These are phyloP conservation scores for Beauveria brongniartii DNA, from an alignment of 2,329 filamentous ascomycete species.

Conservation along the genomic window DNA sequence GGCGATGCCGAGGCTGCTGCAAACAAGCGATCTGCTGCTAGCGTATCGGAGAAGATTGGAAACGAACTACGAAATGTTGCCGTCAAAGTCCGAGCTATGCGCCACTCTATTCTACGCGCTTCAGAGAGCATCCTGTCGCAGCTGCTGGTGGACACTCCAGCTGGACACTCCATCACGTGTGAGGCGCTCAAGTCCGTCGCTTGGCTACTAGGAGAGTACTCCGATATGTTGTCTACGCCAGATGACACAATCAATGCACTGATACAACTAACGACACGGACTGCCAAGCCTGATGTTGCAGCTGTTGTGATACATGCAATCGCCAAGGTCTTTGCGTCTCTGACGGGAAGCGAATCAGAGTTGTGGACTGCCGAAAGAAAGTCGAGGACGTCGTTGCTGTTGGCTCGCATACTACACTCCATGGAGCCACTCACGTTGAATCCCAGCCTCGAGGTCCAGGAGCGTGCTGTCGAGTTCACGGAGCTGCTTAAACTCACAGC, in stretches of 20 bases:
- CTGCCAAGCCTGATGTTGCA: conserved; percentile 57
- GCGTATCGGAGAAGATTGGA: conserved; percentile 64
- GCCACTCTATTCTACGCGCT: conserved; percentile 71
- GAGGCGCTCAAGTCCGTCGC: conserved; percentile 67
- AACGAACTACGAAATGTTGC: conserved; percentile 82
- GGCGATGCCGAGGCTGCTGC: conserved; percentile 25
- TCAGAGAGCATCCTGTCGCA: conserved; percentile 67
- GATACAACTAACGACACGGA: conserved; percentile 54
- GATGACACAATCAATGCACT: conserved; percentile 67
- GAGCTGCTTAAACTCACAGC: conserved; percentile 81
- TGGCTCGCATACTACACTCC: conserved; percentile 74
- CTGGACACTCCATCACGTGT: conserved; percentile 48
- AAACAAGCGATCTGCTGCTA: conserved; percentile 17
- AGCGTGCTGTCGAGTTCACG: conserved; percentile 84
- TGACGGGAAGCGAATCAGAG: conserved; percentile 56
- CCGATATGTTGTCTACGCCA: conserved; percentile 59
- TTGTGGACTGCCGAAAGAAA: conserved; percentile 68
- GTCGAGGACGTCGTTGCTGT: conserved; percentile 65
- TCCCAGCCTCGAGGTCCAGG: conserved; percentile 88
- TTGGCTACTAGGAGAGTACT: conserved; percentile 87
- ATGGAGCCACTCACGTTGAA: conserved; percentile 73
- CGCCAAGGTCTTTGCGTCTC: conserved; percentile 72
- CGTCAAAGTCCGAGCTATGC: conserved; percentile 80
- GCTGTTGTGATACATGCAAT: conserved; percentile 74
- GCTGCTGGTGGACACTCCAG: conserved; percentile 41